A percentile compares a stretch with the other conserved stretches of the same genome.
Evolutionary conservation across 148 eudicot genomes (phyloP).

Genomic region (Persicaria maculosa): DNA sequence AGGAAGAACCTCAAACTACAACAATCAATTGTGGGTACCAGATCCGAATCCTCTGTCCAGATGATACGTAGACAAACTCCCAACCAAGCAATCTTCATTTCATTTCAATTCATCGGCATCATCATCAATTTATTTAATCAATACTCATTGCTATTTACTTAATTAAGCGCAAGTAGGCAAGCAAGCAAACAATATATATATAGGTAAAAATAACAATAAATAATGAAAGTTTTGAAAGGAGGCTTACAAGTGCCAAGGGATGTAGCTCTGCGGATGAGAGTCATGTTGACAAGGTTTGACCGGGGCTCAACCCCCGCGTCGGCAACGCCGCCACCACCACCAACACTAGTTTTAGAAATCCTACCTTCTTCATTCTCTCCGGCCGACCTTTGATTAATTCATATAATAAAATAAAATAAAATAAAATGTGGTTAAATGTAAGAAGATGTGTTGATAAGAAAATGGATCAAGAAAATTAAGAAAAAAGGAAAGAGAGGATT

Average conservation of each 20-base stretch:
- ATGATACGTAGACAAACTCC: conserved; percentile 92
- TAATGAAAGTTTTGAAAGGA: not conserved
- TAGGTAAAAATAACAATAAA: not conserved
- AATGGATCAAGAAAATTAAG: too few species aligned
- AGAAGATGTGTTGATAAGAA: too few species aligned
- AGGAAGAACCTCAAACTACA: conserved; percentile 76
- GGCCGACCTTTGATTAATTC: not conserved
- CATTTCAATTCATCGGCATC: not conserved
- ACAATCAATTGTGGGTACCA: conserved; percentile 77
- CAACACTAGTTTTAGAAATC: not conserved
- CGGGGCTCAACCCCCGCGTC: not conserved
- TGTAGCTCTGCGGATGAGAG: conserved; percentile 47
- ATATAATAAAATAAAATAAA: too few species aligned
- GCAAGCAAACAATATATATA: not conserved
- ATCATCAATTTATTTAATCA: not conserved
- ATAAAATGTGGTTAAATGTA: not conserved
- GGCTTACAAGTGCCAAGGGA: conserved; percentile 64
- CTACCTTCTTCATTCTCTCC: not conserved
- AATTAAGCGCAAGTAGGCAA: too few species aligned
- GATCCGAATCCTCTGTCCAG: conserved; percentile 74
- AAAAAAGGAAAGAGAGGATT: too few species aligned
- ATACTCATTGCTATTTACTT: not conserved
- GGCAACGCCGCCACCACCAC: not conserved
- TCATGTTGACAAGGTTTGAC: conserved; percentile 47
- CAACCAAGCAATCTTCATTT: conserved; percentile 82